These are phyloP conservation scores for Lentinula novae-zelandiae DNA, from an alignment of 1,284 basidiomycete genomes.

Conservation along the genomic window DNA sequence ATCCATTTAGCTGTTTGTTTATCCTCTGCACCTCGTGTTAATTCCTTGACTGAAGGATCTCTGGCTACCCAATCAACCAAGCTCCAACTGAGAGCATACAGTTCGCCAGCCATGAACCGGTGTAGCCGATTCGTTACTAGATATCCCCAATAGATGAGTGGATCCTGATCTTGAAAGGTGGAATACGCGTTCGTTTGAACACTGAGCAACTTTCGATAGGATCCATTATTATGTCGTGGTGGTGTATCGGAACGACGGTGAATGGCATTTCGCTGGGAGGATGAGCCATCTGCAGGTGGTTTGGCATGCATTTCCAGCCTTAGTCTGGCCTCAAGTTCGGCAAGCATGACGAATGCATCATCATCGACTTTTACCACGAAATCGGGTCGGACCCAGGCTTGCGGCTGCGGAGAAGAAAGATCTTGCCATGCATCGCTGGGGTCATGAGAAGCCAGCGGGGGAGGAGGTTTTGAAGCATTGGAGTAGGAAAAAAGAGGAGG, in stretches of 20 bases:
- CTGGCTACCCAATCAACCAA: slow-evolving; percentile 87
- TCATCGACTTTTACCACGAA: slow-evolving; percentile 93
- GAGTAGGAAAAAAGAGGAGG: slow-evolving; percentile 57
- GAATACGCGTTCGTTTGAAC: neutral
- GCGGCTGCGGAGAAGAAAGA: slow-evolving; percentile 35
- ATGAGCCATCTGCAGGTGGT: slow-evolving; percentile 14
- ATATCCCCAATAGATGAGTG: slow-evolving; percentile 92
- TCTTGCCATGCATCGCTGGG: slow-evolving; percentile 54
- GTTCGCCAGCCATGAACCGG: slow-evolving; percentile 93
- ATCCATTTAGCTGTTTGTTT: slow-evolving; percentile 97
- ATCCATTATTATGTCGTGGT: slow-evolving; percentile 10
- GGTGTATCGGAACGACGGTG: neutral
- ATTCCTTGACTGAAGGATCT: slow-evolving; percentile 62
- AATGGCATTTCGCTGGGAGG: slow-evolving; percentile 9
- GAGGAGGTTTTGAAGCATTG: slow-evolving; percentile 48
- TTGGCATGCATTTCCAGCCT: slow-evolving; percentile 65
- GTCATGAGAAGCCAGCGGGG: slow-evolving; percentile 64
- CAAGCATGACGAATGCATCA: slow-evolving; percentile 91
- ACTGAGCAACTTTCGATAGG: slow-evolving; percentile 1
- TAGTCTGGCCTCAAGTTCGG: slow-evolving; percentile 85
- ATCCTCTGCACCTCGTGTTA: slow-evolving; percentile 88
- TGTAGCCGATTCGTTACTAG: slow-evolving; percentile 89
- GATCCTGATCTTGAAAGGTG: slow-evolving; percentile 40
- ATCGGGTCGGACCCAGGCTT: slow-evolving; percentile 77
- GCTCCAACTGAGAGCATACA: slow-evolving; percentile 89